Evolutionary conservation across 768 basidiomycete species (phyloP).

Genomic region (Trametes cingulata): DNA sequence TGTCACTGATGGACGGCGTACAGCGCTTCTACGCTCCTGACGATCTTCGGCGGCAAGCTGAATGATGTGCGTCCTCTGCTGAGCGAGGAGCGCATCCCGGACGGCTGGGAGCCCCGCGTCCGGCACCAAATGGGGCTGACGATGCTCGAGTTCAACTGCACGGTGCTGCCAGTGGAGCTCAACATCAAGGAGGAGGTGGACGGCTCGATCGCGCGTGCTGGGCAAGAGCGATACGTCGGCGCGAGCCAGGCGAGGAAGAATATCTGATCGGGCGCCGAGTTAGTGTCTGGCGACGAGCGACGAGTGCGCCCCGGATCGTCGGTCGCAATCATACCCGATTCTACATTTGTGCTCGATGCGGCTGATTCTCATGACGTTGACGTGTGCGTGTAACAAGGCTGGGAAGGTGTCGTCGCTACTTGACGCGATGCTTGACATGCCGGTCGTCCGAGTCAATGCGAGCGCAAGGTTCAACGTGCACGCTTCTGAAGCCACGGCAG

Average conservation of each 20-base stretch:
- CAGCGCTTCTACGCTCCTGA: conserved; percentile 58
- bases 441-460: too few species aligned
- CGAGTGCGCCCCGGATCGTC: too few species aligned
- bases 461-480: too few species aligned
- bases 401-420: too few species aligned
- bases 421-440: too few species aligned
- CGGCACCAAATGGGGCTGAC: conserved; percentile 61
- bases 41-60: conserved; percentile 65
- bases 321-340: too few species aligned
- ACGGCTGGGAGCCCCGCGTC: conserved; percentile 68
- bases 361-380: too few species aligned
- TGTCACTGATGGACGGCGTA: background rate
- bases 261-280: background rate
- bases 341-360: too few species aligned
- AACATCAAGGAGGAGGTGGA: conserved; percentile 33
- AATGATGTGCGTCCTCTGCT: conserved; percentile 56
- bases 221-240: background rate
- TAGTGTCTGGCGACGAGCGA: too few species aligned
- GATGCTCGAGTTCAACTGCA: conserved; percentile 52
- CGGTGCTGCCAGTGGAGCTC: conserved; percentile 33
- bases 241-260: background rate
- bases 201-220: conserved; percentile 7
- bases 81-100: conserved; percentile 68
- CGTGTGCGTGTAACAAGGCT: too few species aligned
- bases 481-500: too few species aligned